Conservation (phyloP, 306 rosid species). For the Cicer yamashitae region DNA sequence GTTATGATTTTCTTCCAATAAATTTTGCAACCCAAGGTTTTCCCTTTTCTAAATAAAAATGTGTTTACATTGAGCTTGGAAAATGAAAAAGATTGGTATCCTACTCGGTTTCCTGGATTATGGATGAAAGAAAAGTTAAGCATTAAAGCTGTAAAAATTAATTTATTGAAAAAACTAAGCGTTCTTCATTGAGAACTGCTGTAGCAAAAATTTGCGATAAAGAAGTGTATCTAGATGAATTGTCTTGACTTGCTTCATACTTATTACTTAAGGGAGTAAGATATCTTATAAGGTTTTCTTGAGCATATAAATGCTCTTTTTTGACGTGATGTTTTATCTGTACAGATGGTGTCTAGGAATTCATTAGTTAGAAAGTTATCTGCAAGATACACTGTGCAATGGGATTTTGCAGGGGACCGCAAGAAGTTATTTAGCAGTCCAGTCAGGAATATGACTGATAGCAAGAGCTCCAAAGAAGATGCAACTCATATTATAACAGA, state of each 20-base stretch:
- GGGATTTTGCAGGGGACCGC: slow-evolving; percentile 55
- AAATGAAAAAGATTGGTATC: slow-evolving; percentile 5
- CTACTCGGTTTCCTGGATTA: slow-evolving; percentile 17
- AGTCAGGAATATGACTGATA: slow-evolving; percentile 36
- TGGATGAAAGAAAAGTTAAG: slow-evolving; percentile 30
- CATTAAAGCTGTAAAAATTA: slow-evolving; percentile 24
- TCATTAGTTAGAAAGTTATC: slow-evolving; percentile 57
- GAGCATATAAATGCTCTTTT: neutral
- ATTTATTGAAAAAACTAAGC: neutral
- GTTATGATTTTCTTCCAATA: neutral
- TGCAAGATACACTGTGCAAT: slow-evolving; percentile 53
- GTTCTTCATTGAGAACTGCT: slow-evolving; percentile 10
- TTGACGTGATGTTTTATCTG: slow-evolving; percentile 18
- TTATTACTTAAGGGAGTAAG: slow-evolving; percentile 17
- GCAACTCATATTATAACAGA: slow-evolving; percentile 39
- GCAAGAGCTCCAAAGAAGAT: slow-evolving; percentile 41
- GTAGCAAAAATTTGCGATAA: neutral
- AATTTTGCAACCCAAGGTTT: neutral
- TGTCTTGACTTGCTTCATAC: slow-evolving; percentile 38
- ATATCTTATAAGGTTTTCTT: slow-evolving; percentile 14
- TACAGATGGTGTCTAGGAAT: slow-evolving; percentile 50
- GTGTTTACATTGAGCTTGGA: slow-evolving; percentile 7
- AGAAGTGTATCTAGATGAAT: slow-evolving; percentile 17
- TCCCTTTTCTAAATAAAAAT: neutral
- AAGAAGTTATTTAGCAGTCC: slow-evolving; percentile 59